Percentiles rank a stretch among this genome's conserved stretches.
phyloP scores from a whole-genome alignment of 2,329 filamentous ascomycete genomes.

The Aureobasidium sp. region DNA sequence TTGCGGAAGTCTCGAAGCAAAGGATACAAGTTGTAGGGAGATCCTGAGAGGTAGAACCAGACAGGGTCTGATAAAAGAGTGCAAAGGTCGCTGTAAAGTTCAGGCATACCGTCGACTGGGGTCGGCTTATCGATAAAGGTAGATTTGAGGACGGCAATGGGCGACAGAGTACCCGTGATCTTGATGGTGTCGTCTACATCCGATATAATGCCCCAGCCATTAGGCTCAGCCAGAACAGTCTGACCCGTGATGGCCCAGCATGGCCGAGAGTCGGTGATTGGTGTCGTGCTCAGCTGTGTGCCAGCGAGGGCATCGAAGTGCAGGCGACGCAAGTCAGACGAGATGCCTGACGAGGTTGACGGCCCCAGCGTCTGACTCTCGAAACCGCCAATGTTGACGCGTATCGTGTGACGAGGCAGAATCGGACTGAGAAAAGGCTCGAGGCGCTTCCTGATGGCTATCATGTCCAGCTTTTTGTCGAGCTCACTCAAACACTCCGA shows the following conservation, averaged over 20 bases:
- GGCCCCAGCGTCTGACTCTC: conserved; percentile 31
- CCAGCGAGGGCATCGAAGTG: conserved; percentile 22
- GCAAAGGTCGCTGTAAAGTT: conserved; percentile 66
- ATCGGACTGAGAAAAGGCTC: conserved; percentile 73
- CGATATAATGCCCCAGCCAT: conserved; percentile 79
- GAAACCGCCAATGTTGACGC: conserved; percentile 50
- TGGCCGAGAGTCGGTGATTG: conserved; percentile 12
- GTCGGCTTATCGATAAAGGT: conserved; percentile 74
- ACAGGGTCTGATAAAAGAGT: conserved; percentile 52
- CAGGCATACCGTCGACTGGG: conserved; percentile 73
- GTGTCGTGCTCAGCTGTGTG: conserved; percentile 36
- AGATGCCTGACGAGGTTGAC: conserved; percentile 29
- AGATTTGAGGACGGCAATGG: conserved; percentile 70
- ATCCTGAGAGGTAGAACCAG: conserved; percentile 91
- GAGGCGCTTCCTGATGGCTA: conserved; percentile 60
- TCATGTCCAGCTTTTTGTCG: conserved; percentile 26
- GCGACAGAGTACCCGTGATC: conserved; percentile 72
- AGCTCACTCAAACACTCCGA: conserved; percentile 39
- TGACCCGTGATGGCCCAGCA: conserved; percentile 4
- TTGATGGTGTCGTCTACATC: conserved; percentile 97
- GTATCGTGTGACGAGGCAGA: conserved; percentile 60
- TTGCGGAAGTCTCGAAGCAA: conserved; percentile 72
- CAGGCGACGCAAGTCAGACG: conserved; percentile 25
- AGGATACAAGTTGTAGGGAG: conserved; percentile 88
- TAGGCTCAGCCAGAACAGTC: conserved; percentile 66